Conservation (phyloP, 768 basidiomycete genomes). For the Rhizopogon vinicolor region DNA sequence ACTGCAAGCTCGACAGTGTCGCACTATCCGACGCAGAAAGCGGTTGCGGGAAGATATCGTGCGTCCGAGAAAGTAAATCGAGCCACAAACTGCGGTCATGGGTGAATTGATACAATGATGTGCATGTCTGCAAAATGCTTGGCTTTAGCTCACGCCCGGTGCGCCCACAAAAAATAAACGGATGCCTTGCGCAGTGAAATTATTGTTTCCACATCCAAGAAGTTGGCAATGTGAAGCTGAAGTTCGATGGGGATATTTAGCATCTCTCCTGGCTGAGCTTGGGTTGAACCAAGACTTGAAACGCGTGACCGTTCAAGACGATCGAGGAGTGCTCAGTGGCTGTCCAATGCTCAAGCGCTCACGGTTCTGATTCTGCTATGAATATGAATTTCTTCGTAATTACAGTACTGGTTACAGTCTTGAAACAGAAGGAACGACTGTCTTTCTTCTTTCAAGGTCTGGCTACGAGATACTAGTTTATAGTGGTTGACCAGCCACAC, state of each 20-base stretch:
- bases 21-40: constrained; percentile 9
- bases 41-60: constrained; percentile 10
- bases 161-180: background rate
- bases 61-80: constrained; percentile 9
- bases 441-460: no score
- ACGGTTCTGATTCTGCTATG: no score
- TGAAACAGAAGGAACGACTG: no score
- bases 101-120: constrained; percentile 11
- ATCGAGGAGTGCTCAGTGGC: no score
- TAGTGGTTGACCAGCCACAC: no score
- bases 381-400: no score
- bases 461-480: no score
- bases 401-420: no score
- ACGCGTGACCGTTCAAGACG: no score
- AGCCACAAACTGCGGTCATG: constrained; percentile 15
- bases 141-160: background rate
- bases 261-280: background rate
- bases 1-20: constrained; percentile 5
- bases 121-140: constrained; percentile 18
- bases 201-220: constrained; percentile 12
- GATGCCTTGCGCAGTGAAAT: constrained; percentile 14
- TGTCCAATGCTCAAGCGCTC: no score
- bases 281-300: no score
- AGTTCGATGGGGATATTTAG: constrained; percentile 15
- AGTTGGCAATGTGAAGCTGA: constrained; percentile 7